Evolutionary conservation across 2,329 filamentous ascomycete genomes (phyloP).

Genomic region (Coniochaeta prunicola): DNA sequence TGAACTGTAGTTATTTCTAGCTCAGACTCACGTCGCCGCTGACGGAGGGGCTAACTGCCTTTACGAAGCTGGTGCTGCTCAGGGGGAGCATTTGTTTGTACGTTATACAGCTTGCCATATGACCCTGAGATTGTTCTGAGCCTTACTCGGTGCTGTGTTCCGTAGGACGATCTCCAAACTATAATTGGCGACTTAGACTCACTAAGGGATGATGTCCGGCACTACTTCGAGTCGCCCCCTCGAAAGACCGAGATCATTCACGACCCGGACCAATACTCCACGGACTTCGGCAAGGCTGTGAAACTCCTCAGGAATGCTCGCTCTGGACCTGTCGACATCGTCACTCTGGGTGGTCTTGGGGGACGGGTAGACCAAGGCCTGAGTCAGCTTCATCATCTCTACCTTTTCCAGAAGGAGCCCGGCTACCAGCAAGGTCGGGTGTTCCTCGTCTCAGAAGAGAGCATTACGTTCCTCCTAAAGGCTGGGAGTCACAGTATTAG

Average conservation of each 20-base stretch:
- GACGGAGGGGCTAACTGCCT: conserved; percentile 88
- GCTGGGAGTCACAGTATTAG: conserved; percentile 60
- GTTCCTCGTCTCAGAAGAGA: conserved; percentile 75
- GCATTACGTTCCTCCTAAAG: conserved; percentile 75
- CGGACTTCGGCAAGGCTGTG: conserved; percentile 84
- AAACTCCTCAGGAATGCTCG: conserved; percentile 42
- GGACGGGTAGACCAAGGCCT: conserved; percentile 91
- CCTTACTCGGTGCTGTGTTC: neutral
- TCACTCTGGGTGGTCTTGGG: conserved; percentile 77
- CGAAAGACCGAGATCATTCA: conserved; percentile 51
- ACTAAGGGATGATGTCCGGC: conserved; percentile 50
- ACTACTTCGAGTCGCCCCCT: conserved; percentile 56
- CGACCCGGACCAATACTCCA: conserved; percentile 76
- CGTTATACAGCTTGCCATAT: conserved; percentile 10
- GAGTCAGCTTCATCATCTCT: conserved; percentile 82
- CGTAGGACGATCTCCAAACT: conserved; percentile 53
- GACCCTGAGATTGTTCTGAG: neutral
- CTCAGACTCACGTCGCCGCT: conserved; percentile 62
- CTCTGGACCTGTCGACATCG: conserved; percentile 47
- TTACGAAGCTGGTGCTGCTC: conserved; percentile 27
- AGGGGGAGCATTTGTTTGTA: conserved; percentile 24
- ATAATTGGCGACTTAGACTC: conserved; percentile 94
- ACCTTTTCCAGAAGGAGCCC: conserved; percentile 48
- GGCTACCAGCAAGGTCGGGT: conserved; percentile 48
- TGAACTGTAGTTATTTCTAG: neutral